These are phyloP conservation scores for Otatea glauca DNA, from an alignment of 176 grass and related monocot species.

Conservation along the genomic window DNA sequence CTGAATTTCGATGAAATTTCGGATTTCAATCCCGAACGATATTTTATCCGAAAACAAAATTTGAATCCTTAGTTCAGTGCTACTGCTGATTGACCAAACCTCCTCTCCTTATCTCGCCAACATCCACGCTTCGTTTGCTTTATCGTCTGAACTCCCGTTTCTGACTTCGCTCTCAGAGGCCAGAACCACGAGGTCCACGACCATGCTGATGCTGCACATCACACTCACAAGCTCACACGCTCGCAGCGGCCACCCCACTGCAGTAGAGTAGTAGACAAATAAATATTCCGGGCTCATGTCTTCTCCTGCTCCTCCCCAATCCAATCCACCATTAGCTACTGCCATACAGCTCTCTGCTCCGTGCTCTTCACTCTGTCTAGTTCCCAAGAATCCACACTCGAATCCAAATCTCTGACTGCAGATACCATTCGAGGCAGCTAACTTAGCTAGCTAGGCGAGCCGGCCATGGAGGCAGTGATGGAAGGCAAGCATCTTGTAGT, in stretches of 20 bases:
- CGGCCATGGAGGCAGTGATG: neutral
- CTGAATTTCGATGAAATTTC: no score
- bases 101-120: neutral
- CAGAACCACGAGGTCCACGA: no score
- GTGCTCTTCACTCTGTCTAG: neutral
- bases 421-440: neutral
- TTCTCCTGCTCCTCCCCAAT: slow-evolving; percentile 38
- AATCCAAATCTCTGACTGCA: neutral
- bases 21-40: no score
- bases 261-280: slow-evolving; percentile 11
- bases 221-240: neutral
- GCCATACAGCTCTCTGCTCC: neutral
- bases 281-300: slow-evolving; percentile 40
- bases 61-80: no score
- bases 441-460: neutral
- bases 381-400: neutral
- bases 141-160: neutral
- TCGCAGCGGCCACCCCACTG: neutral
- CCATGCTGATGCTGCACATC: slow-evolving; percentile 10
- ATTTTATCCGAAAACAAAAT: no score
- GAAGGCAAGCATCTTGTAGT: slow-evolving; percentile 2
- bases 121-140: neutral
- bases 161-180: neutral
- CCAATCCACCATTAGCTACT: slow-evolving; percentile 15
- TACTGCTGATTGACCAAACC: slow-evolving; percentile 52